phyloP scores from a whole-genome alignment of 768 basidiomycete species.

The Candolleomyces aberdarensis region DNA sequence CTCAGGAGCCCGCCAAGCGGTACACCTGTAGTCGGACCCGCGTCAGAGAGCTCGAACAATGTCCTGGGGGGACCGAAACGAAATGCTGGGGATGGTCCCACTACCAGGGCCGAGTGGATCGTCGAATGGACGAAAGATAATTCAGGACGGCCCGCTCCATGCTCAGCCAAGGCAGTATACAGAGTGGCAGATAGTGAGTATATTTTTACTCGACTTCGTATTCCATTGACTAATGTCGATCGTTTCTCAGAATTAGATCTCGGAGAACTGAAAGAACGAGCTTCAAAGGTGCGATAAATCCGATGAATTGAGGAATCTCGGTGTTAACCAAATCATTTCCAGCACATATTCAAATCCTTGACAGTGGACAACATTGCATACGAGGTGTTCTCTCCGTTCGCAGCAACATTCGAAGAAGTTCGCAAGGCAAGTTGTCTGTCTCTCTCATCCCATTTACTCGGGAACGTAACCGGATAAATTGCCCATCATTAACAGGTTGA shows the following conservation, averaged over 20 bases:
- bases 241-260: slow-evolving; percentile 60
- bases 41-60: slow-evolving; percentile 22
- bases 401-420: slow-evolving; percentile 77
- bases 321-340: not conserved
- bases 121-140: slow-evolving; percentile 60
- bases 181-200: slow-evolving; percentile 76
- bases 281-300: slow-evolving; percentile 42
- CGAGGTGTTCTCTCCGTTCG: slow-evolving; percentile 85
- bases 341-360: slow-evolving; percentile 77
- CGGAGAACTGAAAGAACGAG: slow-evolving; percentile 67
- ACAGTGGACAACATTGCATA: slow-evolving; percentile 79
- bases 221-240: not conserved
- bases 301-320: not conserved
- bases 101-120: slow-evolving; percentile 63
- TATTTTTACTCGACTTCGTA: not conserved
- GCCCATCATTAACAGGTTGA: slow-evolving; percentile 42
- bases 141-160: slow-evolving; percentile 60
- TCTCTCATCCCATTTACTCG: not conserved
- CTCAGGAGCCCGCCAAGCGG: slow-evolving; percentile 22
- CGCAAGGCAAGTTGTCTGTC: slow-evolving; percentile 49
- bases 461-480: not conserved
- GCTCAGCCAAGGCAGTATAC: slow-evolving; percentile 84
- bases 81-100: slow-evolving; percentile 18
- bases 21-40: slow-evolving; percentile 17
- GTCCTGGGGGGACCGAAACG: slow-evolving; percentile 13